phyloP scores from a whole-genome alignment of 2,329 filamentous ascomycete species.

The Aspergillus sp. region DNA sequence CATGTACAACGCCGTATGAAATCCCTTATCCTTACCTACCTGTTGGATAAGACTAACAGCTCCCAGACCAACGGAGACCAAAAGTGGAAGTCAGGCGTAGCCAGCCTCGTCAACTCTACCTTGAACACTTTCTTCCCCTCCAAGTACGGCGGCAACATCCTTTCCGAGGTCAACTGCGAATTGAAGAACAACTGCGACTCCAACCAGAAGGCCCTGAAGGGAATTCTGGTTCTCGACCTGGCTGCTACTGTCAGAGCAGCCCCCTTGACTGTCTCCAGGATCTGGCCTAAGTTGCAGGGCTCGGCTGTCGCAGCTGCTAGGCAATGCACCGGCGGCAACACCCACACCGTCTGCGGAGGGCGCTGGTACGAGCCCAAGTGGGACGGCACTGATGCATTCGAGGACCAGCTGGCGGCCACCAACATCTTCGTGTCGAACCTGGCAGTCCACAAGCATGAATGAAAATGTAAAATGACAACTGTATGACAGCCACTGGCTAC shows the following conservation, averaged over 20 bases:
- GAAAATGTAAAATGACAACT: no score
- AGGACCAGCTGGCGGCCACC: constrained; percentile 27
- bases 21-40: background rate
- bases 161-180: no score
- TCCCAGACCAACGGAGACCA: no score
- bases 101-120: no score
- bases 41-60: no score
- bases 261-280: background rate
- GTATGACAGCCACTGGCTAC: no score
- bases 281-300: background rate
- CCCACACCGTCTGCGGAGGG: constrained; percentile 26
- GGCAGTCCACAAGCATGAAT: background rate
- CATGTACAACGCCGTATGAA: no score
- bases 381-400: constrained; percentile 22
- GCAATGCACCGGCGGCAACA: constrained; percentile 45
- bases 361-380: constrained; percentile 27
- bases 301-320: constrained; percentile 44
- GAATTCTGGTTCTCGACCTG: background rate
- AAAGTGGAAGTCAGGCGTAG: no score
- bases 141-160: no score
- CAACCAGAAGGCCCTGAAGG: background rate
- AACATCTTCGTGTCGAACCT: constrained; percentile 7
- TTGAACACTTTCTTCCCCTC: no score
- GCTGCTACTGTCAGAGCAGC: background rate
- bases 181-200: no score